Evolutionary conservation across 768 basidiomycete species (phyloP).

Genomic region (Antrodiella citrinella): DNA sequence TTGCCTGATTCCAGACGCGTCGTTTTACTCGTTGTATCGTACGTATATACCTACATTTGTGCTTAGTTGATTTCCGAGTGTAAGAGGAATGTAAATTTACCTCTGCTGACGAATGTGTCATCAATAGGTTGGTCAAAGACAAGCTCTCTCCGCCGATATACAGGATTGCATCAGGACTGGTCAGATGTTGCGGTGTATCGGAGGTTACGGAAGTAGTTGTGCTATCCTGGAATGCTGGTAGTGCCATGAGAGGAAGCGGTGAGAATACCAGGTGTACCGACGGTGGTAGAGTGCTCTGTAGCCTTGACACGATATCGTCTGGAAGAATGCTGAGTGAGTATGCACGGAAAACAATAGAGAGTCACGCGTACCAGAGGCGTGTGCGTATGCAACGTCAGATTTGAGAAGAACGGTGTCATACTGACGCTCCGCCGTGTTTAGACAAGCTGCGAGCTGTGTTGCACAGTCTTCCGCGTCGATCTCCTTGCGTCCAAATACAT

Average conservation of each 20-base stretch:
- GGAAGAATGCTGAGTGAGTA: neutral
- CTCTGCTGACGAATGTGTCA: conserved; percentile 63
- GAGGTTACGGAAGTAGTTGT: too few relatives aligned
- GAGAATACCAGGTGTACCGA: neutral
- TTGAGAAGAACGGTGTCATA: conserved; percentile 40
- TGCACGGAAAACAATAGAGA: too few relatives aligned
- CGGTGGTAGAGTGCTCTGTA: neutral
- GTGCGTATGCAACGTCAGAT: conserved; percentile 73
- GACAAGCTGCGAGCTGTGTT: conserved; percentile 28
- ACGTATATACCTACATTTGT: conserved; percentile 57
- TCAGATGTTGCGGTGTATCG: too few relatives aligned
- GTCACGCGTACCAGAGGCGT: conserved; percentile 50
- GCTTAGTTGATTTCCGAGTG: neutral
- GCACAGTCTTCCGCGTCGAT: conserved; percentile 52
- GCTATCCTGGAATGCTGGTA: too few relatives aligned
- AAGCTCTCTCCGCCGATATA: conserved; percentile 79
- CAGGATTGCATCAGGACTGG: conserved; percentile 31
- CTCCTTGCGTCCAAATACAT: conserved; percentile 75
- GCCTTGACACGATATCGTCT: neutral
- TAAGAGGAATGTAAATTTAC: conserved; percentile 29
- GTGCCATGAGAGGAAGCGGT: neutral
- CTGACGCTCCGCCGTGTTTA: conserved; percentile 15
- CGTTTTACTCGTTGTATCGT: conserved; percentile 48
- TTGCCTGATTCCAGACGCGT: conserved; percentile 52
- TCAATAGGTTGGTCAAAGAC: conserved; percentile 74